Evolutionary conservation across 1,284 basidiomycete species (phyloP), one percentile per base, ranked within the genome.

Genomic region (Boletellus deceptivus): DNA sequence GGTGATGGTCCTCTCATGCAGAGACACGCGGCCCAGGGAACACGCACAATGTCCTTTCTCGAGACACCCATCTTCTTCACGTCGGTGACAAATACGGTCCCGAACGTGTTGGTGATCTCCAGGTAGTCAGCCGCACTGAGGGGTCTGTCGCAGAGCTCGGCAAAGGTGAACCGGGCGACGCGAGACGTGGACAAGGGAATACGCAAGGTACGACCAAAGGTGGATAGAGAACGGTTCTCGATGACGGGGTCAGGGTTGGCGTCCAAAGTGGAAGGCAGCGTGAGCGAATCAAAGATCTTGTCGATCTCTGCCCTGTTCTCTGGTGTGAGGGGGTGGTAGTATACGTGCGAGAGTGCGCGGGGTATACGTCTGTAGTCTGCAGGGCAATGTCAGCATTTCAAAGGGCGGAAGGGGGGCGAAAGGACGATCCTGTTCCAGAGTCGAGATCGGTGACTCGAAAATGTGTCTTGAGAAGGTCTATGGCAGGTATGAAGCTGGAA

Each of bases 111-210:
- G 25, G 95, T 97, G 52, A 99, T 83, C 72, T 98, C 93, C 38
- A 99, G 72, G 70, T 98, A 99, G 71, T 99, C 97, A 6, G 93
- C 92, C 16, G 97, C 96, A 59, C 90, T 91, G 61, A 96, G 74
- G 1, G 96, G 91, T 59, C 84, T 81, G 6, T 91, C 92, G 67
- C 97, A 99, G 17, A 99, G 77, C 60, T 96, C 84, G 18, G 83
- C 67, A 67, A 99, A 99, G 9, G 76, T 77, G 71, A 99, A 98
- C 68, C 85, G 86, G 2, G 97, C 97, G 37, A 96, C 82, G 38
- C 75, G 79, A 31, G 77, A 80, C 5, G 86, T 86, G 61, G 88
- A 90, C 62, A 90, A 82, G 11, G 96, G 95, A 6, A 99, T 80
- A 24, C 69, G 63, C 6, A 99, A 72, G 9, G 78, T 78, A 25